phyloP scores from a whole-genome alignment of 2,329 filamentous ascomycete species.

The Fusarium algeriense region DNA sequence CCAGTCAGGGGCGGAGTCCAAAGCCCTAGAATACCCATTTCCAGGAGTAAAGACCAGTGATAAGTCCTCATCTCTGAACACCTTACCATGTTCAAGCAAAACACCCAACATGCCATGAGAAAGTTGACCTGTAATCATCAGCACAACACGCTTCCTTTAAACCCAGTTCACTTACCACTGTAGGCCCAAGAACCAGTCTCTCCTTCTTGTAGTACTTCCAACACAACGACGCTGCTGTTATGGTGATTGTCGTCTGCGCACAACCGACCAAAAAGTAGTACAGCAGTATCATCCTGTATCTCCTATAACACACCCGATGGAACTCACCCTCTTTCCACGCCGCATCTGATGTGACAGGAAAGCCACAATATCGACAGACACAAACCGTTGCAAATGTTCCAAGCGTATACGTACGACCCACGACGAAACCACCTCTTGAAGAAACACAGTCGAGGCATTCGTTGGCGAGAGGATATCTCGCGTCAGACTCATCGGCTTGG shows the following conservation, averaged over 20 bases:
- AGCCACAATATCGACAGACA: slow-evolving; percentile 61
- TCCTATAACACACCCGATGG: slow-evolving; percentile 55
- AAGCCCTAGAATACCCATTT: slow-evolving; percentile 45
- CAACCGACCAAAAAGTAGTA: slow-evolving; percentile 55
- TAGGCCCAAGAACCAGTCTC: slow-evolving; percentile 50
- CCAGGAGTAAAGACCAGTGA: slow-evolving; percentile 53
- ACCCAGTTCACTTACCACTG: slow-evolving; percentile 48
- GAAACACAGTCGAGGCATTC: slow-evolving; percentile 57
- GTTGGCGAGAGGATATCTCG: slow-evolving; percentile 55
- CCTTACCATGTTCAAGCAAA: slow-evolving; percentile 52
- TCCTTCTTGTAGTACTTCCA: slow-evolving; percentile 54
- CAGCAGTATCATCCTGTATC: slow-evolving; percentile 54
- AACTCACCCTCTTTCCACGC: slow-evolving; percentile 56
- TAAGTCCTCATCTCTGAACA: slow-evolving; percentile 55
- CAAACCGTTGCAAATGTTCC: slow-evolving; percentile 52
- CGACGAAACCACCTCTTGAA: slow-evolving; percentile 50
- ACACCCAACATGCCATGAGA: slow-evolving; percentile 52
- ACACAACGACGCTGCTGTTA: slow-evolving; percentile 54
- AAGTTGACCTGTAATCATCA: slow-evolving; percentile 51
- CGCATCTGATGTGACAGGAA: slow-evolving; percentile 50
- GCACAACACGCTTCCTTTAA: not conserved
- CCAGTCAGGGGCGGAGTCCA: slow-evolving; percentile 46
- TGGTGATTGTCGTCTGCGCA: slow-evolving; percentile 53
- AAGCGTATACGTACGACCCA: slow-evolving; percentile 55
- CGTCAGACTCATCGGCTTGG: slow-evolving; percentile 46